A percentile compares a stretch with the other conserved stretches of the same genome.
phyloP scores from a whole-genome alignment of 257 asterid species.

The Echites panduratus region DNA sequence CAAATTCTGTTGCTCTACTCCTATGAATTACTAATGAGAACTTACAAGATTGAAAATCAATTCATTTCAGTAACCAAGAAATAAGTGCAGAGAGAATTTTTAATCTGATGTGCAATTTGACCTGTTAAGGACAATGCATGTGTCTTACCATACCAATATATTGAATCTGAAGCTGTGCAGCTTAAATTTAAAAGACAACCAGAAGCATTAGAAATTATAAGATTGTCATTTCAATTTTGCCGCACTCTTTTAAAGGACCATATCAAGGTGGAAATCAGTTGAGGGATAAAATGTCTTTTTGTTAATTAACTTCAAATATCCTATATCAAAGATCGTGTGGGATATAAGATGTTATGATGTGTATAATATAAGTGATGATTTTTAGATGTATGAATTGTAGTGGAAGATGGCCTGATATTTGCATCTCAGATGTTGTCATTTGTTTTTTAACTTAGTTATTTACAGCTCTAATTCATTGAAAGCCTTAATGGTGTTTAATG shows the following conservation, averaged over 20 bases:
- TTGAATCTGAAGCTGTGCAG: background rate
- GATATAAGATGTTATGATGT: background rate
- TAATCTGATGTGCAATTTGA: background rate
- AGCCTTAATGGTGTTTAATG: slow-evolving; percentile 6
- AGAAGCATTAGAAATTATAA: background rate
- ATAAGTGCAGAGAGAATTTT: background rate
- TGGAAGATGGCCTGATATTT: background rate
- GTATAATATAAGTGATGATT: background rate
- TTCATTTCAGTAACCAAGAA: background rate
- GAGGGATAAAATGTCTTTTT: background rate
- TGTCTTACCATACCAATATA: background rate
- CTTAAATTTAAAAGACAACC: background rate
- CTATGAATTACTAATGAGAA: background rate
- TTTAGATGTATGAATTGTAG: background rate
- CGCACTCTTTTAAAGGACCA: background rate
- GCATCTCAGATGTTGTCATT: background rate
- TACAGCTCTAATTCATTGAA: slow-evolving; percentile 3
- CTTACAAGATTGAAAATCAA: background rate
- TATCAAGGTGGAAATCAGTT: background rate
- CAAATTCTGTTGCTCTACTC: background rate
- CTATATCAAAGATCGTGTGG: background rate
- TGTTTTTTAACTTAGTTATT: background rate
- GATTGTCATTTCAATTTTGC: no score
- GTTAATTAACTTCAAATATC: background rate
- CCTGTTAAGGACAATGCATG: background rate